Percentiles rank a stretch among this genome's conserved stretches.
Conservation (phyloP, 2,329 filamentous ascomycete species). For the Sporothrix globosa region DNA sequence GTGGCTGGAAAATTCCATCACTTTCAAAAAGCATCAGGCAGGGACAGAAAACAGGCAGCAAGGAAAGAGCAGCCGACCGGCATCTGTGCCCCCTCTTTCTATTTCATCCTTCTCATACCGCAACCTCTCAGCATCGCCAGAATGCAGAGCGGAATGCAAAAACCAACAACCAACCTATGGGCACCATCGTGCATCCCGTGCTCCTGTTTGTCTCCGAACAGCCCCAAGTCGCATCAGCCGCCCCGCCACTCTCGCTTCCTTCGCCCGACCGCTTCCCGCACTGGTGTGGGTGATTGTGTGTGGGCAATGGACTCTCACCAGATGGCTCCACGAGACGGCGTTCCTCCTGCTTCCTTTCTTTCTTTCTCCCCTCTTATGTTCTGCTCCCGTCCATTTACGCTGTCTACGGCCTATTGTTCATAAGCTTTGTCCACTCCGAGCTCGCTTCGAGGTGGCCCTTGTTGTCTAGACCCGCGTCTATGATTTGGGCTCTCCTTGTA, state of each 20-base stretch:
- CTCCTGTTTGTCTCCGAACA: conserved; percentile 13
- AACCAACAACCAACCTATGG: background rate
- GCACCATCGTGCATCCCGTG: background rate
- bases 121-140: background rate
- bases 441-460: too few species aligned
- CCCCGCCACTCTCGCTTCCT: background rate
- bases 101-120: background rate
- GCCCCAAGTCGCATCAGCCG: conserved; percentile 14
- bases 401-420: too few species aligned
- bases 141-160: background rate
- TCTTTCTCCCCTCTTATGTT: too few species aligned
- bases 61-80: conserved; percentile 5
- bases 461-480: too few species aligned
- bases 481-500: too few species aligned
- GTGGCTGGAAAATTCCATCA: background rate
- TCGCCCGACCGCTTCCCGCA: conserved; percentile 22
- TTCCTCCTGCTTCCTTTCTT: background rate
- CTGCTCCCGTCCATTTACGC: background rate
- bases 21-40: background rate
- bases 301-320: background rate
- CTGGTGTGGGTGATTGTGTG: background rate
- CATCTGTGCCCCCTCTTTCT: background rate
- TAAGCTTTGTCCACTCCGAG: too few species aligned
- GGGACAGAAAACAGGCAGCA: conserved; percentile 4
- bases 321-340: background rate